A percentile compares a stretch with the other conserved stretches of the same genome.
phyloP scores from a whole-genome alignment of 2,329 filamentous ascomycete species.

The Neonectria hederae region DNA sequence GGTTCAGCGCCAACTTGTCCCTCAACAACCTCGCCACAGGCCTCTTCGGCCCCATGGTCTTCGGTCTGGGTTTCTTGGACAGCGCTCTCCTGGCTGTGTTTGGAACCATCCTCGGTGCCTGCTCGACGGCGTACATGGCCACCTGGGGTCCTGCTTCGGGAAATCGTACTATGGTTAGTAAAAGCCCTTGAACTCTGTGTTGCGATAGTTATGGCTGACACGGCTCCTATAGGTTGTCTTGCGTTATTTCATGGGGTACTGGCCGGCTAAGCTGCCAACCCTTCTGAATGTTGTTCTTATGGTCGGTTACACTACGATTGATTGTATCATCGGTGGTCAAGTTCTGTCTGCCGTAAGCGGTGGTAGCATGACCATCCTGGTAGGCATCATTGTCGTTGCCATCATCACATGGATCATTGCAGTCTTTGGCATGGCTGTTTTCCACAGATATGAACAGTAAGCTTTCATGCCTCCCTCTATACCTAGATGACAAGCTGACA shows the following conservation, averaged over 20 bases:
- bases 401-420: constrained; percentile 78
- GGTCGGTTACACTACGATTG: constrained; percentile 81
- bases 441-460: constrained; percentile 76
- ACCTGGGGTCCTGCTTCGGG: constrained; percentile 76
- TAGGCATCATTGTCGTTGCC: constrained; percentile 79
- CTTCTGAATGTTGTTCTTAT: constrained; percentile 64
- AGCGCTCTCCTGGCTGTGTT: constrained; percentile 77
- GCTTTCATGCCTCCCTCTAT: background rate
- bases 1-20: constrained; percentile 57
- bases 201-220: constrained; percentile 11
- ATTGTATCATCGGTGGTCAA: constrained; percentile 82
- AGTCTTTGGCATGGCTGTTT: constrained; percentile 62
- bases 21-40: constrained; percentile 70
- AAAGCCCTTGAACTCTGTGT: background rate
- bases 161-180: constrained; percentile 74
- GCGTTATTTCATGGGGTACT: constrained; percentile 80
- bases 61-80: constrained; percentile 77
- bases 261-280: constrained; percentile 47
- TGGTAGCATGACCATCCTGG: constrained; percentile 72
- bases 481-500: constrained; percentile 2
- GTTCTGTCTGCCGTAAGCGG: constrained; percentile 78
- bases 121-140: constrained; percentile 80
- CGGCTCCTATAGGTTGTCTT: constrained; percentile 62
- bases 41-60: constrained; percentile 73
- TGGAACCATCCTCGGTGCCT: constrained; percentile 77